A percentile compares a stretch with the other conserved stretches of the same genome.
Conservation (phyloP, 2,329 filamentous ascomycete species). For the Xylaria sp. region DNA sequence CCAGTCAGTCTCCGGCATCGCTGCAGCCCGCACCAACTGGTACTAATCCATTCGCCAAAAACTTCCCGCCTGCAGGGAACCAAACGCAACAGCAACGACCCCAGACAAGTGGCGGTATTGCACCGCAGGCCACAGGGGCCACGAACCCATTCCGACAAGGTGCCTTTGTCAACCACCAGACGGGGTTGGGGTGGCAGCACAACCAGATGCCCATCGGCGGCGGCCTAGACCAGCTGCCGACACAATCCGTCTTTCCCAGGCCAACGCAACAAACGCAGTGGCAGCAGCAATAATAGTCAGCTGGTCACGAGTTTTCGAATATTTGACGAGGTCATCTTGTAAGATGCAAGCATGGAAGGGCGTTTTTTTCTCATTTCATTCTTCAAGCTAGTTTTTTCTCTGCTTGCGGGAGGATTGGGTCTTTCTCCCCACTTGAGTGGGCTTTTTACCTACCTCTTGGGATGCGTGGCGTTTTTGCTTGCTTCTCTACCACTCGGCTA, state of each 20-base stretch:
- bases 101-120: conserved; percentile 61
- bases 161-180: conserved; percentile 87
- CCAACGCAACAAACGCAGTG: conserved; percentile 72
- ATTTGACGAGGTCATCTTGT: conserved; percentile 16
- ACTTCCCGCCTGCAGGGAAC: conserved; percentile 50
- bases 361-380: conserved; percentile 18
- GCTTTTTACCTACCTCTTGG: background rate
- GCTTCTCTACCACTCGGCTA: background rate
- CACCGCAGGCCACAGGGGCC: conserved; percentile 82
- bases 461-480: conserved; percentile 1
- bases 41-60: conserved; percentile 69
- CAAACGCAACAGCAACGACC: conserved; percentile 55
- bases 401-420: background rate
- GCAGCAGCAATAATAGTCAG: conserved; percentile 58
- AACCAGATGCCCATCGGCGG: conserved; percentile 82
- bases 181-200: conserved; percentile 88
- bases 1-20: conserved; percentile 51
- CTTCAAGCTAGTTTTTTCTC: conserved; percentile 4
- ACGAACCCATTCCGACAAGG: conserved; percentile 97
- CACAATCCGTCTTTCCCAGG: conserved; percentile 85
- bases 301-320: background rate
- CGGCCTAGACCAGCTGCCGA: conserved; percentile 79
- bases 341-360: conserved; percentile 25
- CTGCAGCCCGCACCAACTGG: conserved; percentile 63
- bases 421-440: background rate